Percentiles rank a stretch among this genome's conserved stretches.
Evolutionary conservation across 108 stramenopile species (phyloP).

Genomic region (Cylindrotheca fusiformis): DNA sequence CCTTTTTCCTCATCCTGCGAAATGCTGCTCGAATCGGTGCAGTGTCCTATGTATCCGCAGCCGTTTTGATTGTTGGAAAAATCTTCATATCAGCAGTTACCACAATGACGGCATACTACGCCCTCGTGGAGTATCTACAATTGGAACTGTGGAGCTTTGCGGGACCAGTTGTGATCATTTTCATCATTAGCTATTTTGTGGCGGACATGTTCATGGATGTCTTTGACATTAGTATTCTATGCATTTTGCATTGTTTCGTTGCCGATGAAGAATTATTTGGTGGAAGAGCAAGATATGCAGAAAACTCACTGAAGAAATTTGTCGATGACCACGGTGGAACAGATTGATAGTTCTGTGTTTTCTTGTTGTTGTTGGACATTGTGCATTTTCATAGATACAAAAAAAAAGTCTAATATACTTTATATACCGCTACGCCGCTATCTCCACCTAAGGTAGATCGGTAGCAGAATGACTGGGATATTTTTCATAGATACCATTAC

Average conservation of each 20-base stretch:
- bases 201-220: constrained; percentile 71
- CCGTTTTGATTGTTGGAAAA: constrained; percentile 85
- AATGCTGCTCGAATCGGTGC: constrained; percentile 68
- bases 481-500: not conserved
- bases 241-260: constrained; percentile 85
- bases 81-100: constrained; percentile 75
- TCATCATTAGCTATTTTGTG: constrained; percentile 55
- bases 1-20: constrained; percentile 82
- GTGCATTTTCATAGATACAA: too few species aligned
- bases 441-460: too few species aligned
- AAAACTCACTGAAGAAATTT: constrained; percentile 38
- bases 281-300: constrained; percentile 59
- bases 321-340: constrained; percentile 22
- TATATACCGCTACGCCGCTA: too few species aligned
- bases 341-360: not conserved
- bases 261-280: constrained; percentile 91
- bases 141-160: constrained; percentile 48
- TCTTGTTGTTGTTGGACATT: not conserved
- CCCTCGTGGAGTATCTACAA: constrained; percentile 20
- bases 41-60: constrained; percentile 55
- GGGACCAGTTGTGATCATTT: constrained; percentile 72
- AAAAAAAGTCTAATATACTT: too few species aligned
- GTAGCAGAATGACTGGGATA: not conserved
- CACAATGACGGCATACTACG: constrained; percentile 46
- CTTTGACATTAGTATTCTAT: constrained; percentile 81